phyloP scores from a whole-genome alignment of 305 asterid genomes.

The Solanum hybrid region DNA sequence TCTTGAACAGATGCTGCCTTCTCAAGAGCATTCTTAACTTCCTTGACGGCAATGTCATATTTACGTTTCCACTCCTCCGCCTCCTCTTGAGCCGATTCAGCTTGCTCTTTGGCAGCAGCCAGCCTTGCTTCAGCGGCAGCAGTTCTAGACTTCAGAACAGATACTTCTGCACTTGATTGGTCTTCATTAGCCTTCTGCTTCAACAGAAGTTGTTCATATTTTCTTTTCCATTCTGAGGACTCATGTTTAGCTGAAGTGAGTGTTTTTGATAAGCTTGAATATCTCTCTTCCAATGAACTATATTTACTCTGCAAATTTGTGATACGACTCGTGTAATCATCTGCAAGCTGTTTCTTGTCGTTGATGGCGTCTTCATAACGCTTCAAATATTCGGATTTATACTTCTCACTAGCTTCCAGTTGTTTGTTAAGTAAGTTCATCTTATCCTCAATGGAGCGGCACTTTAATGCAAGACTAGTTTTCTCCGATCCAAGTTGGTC shows the following conservation, averaged over 20 bases:
- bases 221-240: slow-evolving; percentile 76
- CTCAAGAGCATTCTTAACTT: slow-evolving; percentile 80
- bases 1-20: slow-evolving; percentile 86
- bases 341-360: slow-evolving; percentile 75
- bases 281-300: slow-evolving; percentile 78
- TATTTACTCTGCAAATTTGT: slow-evolving; percentile 65
- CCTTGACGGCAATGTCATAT: slow-evolving; percentile 77
- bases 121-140: slow-evolving; percentile 97
- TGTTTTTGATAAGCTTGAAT: slow-evolving; percentile 55
- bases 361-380: slow-evolving; percentile 82
- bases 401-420: slow-evolving; percentile 77
- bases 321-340: slow-evolving; percentile 68
- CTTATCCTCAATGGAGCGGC: slow-evolving; percentile 73
- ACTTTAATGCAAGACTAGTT: slow-evolving; percentile 67
- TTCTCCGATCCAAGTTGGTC: slow-evolving; percentile 70
- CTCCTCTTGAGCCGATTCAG: slow-evolving; percentile 86
- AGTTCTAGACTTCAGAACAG: slow-evolving; percentile 67
- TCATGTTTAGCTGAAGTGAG: slow-evolving; percentile 60
- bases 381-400: slow-evolving; percentile 79
- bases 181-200: slow-evolving; percentile 76
- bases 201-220: slow-evolving; percentile 53
- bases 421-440: slow-evolving; percentile 74
- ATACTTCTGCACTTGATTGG: slow-evolving; percentile 63
- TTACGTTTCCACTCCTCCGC: slow-evolving; percentile 96
- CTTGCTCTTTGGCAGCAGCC: slow-evolving; percentile 89